A percentile compares a stretch with the other conserved stretches of the same genome.
These are phyloP conservation scores for Triticum urartu DNA, from an alignment of 176 grass and related monocot species.

Conservation along the genomic window DNA sequence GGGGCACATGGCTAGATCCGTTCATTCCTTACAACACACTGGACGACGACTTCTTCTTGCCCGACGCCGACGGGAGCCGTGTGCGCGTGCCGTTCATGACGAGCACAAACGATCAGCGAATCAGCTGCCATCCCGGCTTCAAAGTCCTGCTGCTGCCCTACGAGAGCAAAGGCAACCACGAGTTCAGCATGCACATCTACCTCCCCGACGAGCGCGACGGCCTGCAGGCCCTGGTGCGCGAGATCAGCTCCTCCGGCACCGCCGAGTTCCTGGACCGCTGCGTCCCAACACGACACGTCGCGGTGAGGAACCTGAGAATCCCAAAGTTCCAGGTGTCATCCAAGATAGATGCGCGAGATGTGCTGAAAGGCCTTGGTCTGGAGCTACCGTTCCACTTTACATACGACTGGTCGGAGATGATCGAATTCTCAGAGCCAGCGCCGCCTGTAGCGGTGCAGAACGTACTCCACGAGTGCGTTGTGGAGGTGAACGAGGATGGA, in stretches of 20 bases:
- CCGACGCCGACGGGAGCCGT: background rate
- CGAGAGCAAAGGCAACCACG: background rate
- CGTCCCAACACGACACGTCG: background rate
- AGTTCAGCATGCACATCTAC: background rate
- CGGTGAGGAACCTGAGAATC: background rate
- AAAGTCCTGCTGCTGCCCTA: constrained; percentile 1
- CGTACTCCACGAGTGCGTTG: background rate
- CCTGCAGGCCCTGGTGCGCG: background rate
- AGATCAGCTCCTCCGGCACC: background rate
- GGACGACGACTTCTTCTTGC: background rate
- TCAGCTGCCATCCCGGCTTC: background rate
- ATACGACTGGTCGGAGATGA: background rate
- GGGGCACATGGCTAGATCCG: background rate
- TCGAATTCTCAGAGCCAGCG: background rate
- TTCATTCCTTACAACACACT: background rate
- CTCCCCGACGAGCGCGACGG: background rate
- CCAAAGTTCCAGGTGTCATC: background rate
- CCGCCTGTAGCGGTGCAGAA: too few relatives aligned
- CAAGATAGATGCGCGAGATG: background rate
- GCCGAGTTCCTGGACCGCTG: background rate
- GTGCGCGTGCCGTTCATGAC: background rate
- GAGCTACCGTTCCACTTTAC: background rate
- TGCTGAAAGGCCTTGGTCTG: background rate
- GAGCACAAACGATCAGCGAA: background rate
- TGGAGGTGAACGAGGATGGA: constrained; percentile 42